Conservation (phyloP, 2,329 filamentous ascomycete species). For the Mariannaea elegans region DNA sequence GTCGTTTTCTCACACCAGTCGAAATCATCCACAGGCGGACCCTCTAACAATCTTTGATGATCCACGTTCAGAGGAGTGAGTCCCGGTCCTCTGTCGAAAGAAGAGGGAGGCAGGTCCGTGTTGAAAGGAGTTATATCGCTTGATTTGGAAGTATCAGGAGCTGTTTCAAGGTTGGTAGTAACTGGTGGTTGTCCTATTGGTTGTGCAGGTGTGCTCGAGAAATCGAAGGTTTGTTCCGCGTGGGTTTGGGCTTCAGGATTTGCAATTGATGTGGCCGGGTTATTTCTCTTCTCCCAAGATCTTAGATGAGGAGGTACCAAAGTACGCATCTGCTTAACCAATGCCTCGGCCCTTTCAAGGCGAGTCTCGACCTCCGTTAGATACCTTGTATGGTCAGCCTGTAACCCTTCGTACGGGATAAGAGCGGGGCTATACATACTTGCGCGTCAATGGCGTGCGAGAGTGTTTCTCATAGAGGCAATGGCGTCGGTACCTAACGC, state of each 20-base stretch:
- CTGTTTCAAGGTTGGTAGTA: background rate
- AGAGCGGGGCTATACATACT: constrained; percentile 38
- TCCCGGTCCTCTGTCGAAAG: constrained; percentile 6
- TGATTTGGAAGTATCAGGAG: background rate
- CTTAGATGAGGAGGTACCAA: constrained; percentile 40
- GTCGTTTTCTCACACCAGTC: constrained; percentile 49
- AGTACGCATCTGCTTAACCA: constrained; percentile 43
- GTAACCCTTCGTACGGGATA: background rate
- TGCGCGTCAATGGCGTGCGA: constrained; percentile 58
- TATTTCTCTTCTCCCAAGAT: constrained; percentile 20
- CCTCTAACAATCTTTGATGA: constrained; percentile 42
- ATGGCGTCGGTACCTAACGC: constrained; percentile 53
- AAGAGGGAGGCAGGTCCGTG: background rate
- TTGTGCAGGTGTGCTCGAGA: constrained; percentile 12
- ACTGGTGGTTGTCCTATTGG: background rate
- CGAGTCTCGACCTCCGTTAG: constrained; percentile 55
- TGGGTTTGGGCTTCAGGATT: background rate
- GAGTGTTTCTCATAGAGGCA: constrained; percentile 59
- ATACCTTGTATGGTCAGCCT: constrained; percentile 40
- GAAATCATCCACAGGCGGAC: constrained; percentile 47
- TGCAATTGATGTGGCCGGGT: background rate
- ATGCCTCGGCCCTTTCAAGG: constrained; percentile 46
- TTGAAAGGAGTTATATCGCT: background rate
- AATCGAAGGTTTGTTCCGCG: constrained; percentile 22
- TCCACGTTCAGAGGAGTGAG: constrained; percentile 17